A percentile compares a stretch with the other conserved stretches of the same genome.
Evolutionary conservation across 306 rosid genomes (phyloP).

Genomic region (Fragaria nilgerrensis): DNA sequence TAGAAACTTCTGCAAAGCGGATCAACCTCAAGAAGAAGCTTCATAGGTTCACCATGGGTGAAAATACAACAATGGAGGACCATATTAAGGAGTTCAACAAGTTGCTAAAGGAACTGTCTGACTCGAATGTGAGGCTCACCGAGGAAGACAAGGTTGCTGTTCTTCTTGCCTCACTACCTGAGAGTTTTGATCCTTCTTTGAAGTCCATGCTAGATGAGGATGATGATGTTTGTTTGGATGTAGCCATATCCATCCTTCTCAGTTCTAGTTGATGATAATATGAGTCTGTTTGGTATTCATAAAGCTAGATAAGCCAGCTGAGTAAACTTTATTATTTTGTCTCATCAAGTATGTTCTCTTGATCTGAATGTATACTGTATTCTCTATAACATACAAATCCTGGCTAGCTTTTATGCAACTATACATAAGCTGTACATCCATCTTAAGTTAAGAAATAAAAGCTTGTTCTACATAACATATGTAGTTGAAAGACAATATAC

Average conservation of each 20-base stretch:
- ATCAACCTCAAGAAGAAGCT: constrained; percentile 1
- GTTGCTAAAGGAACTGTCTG: not conserved
- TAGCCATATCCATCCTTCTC: not conserved
- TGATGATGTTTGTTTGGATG: not conserved
- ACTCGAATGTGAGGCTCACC: not conserved
- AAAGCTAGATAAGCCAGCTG: not conserved
- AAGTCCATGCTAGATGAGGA: not conserved
- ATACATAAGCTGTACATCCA: no score
- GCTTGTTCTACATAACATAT: no score
- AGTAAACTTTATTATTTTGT: not conserved
- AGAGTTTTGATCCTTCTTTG: not conserved
- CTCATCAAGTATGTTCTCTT: not conserved
- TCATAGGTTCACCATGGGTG: not conserved
- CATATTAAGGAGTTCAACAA: not conserved
- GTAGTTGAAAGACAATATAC: not conserved
- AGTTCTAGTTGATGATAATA: not conserved
- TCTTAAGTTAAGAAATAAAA: no score
- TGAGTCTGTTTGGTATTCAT: not conserved
- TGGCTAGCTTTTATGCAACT: no score
- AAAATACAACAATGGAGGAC: not conserved
- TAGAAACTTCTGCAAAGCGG: not conserved
- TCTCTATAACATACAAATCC: no score
- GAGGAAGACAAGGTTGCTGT: not conserved
- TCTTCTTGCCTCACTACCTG: not conserved
- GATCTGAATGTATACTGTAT: no score